Base-by-base conservation (phyloP, 495 filamentous ascomycete genomes). In the Chaetomium tenue region DNA sequence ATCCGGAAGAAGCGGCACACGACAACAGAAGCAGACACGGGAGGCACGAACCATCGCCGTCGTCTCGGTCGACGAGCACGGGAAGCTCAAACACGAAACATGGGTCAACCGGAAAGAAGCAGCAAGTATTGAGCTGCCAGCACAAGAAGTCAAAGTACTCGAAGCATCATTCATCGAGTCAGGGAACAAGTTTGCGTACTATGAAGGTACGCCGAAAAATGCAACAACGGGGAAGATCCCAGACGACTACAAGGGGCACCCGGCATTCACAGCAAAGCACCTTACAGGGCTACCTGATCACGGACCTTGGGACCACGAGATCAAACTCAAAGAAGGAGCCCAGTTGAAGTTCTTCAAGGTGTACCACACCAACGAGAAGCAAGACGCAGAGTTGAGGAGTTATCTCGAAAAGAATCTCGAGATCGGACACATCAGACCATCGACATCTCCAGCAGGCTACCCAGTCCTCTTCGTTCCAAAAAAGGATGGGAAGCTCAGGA, bases 401-500 rank as follows among this genome's bases (percentile, higher is more conserved):
- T 44, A 58, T 26, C 33, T 58, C n/a, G 55, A 58, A 18, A n/a
- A 42, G 33, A 58, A 58, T 18, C 55, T 58, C 9, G 42, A 42
- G 55, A 40, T 40, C 1, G 55, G 33, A 23, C 9, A 58, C 16
- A 58, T 58, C 15, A 40, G 55, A 56, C 23, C 13, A 33, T 56
- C 22, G 15, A 46, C 15, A 18, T 46, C 15, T 16, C 30, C 18
- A 23, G 48, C 33, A 25, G 48, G n/a, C n/a, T 63, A 56, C 40
- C 61, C 42, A 7, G 11, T 63, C 20, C 28, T 63, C 2, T 63
- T 57, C 20, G 52, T 64, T 15, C 53, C 18, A 12, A 64, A 64
- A 28, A 64, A 64, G 28, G 28, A 58, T 26, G n/a, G 53, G 23
- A 53, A 58, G 28, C 53, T 58, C 6, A 18, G 26, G 25, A 25